Evolutionary conservation across 2,329 filamentous ascomycete genomes (phyloP), one percentile per base, ranked within the genome.

Genomic region (Xylaria digitata): DNA sequence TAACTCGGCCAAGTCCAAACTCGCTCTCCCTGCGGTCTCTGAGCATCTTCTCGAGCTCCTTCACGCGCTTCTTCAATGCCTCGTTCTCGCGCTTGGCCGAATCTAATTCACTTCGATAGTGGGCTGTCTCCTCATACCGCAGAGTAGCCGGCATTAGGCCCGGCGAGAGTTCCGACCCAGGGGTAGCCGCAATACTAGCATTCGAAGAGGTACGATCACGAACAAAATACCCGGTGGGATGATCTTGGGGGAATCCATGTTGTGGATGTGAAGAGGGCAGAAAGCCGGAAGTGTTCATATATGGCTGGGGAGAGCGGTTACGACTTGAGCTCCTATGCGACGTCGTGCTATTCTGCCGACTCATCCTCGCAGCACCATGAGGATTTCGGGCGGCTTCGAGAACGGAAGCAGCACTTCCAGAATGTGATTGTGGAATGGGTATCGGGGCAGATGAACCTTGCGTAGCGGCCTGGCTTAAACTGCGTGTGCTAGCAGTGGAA

Each of bases 41-140:
- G 7, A 90, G 79, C 68, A 82, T 78, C 43, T 83, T 81, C 78
- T 91, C 89, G 11, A 91, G 78, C 49, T 91, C 89, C 52, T 87
- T 83, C 65, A 91, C 85, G 15, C 86, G 83, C 61, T 84, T 81
- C 80, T 88, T 89, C 52, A 91, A 78, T 0, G 78, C 76, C 59
- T 91, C 89, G 66, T 91, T 91, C 78, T 91, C 89, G 53, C 83
- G 82, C 78, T 89, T 90, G 45, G 87, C 86, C 5, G 73, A 79
- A 26, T 91, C 89, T 0, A 91, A 80, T 74, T 91, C 89, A 43
- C 83, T 81, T 4, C 88, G 82, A 72, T 87, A 87, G 66, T 84
- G 85, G 0, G 84, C 85, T 0, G 86, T 86, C 76, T 91, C 89
- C 70, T 90, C 89, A 74, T 89, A 89, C 13, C 88, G 83, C 11